Evolutionary conservation across 2,329 filamentous ascomycete species (phyloP), one percentile per base, ranked within the genome.

Genomic region (Cryoendolithus antarcticus): DNA sequence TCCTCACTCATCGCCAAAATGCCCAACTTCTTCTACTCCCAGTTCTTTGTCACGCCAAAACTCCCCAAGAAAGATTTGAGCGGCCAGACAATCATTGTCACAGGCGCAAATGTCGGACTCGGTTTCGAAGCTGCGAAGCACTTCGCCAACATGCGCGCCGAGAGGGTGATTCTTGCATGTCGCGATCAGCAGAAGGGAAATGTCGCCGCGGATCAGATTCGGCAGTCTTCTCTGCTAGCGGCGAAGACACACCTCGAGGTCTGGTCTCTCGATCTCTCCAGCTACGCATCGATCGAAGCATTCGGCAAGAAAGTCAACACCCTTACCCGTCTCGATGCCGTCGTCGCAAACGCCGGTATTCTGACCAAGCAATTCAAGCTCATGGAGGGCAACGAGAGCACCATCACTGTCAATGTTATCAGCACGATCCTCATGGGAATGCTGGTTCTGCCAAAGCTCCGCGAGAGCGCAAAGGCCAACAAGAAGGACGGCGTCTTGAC

Each of bases 401-500:
- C 52, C 0, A 56, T 75, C 19, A 69, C 65, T 0, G 62, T 70
- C 38, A 76, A 76, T 38, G 66, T 72, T 4, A 56, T 75, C 38
- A 60, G 57, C 6, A 70, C 67, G 0, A 61, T 73, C 19, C 49
- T 75, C 2, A 55, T 76, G 1, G 63, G 58, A 0, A 42, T 67
- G 0, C 55, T 71, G 1, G 32, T 74, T 2, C 42, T 75, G 19
- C 72, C 71, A 0, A 67, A 64, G 46, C 56, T 76, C 3, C 61
- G 62, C 32, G 54, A 59, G 8, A 67, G 61, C 10, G 62, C 53
- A 4, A 43, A 47, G 46, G 4, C 60, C 64, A 1, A 44, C 44
- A 19, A 21, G 9, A 15, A 34, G 32, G 32, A 34, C 32, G 32
- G 32, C 15, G 13, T 48, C 30, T 41, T 59, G 27, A 39, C 46